Evolutionary conservation across 176 grass and related monocot genomes (phyloP).

Genomic region (Saccharum officinarum): DNA sequence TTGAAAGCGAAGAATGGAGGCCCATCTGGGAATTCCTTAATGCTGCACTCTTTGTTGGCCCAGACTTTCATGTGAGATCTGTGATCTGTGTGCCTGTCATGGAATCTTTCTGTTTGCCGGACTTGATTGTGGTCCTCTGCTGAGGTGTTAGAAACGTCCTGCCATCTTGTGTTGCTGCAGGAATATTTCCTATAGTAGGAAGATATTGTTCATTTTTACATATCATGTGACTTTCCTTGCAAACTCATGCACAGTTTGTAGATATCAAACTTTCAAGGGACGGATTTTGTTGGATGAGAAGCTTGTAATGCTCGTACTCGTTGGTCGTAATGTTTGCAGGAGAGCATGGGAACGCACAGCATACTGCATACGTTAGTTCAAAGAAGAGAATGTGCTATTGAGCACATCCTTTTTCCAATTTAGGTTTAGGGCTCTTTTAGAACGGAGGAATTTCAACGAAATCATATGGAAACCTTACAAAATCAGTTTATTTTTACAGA

Average conservation of each 20-base stretch:
- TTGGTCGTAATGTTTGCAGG: background rate
- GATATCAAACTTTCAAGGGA: background rate
- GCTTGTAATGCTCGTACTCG: background rate
- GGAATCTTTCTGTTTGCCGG: conserved; percentile 27
- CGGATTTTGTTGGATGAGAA: background rate
- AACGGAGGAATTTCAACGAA: background rate
- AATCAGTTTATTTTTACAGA: background rate
- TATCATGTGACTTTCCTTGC: background rate
- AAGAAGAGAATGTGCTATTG: background rate
- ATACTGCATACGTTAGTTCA: background rate
- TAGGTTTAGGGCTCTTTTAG: background rate
- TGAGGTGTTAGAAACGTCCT: conserved; percentile 20
- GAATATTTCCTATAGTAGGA: background rate
- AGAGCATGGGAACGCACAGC: background rate
- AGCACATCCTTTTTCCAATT: background rate
- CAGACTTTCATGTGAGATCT: conserved; percentile 39
- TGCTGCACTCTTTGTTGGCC: background rate
- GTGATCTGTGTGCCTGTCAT: background rate
- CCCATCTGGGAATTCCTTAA: conserved; percentile 3
- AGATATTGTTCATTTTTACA: background rate
- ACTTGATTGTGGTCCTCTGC: conserved; percentile 35
- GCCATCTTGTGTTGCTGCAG: conserved; percentile 3
- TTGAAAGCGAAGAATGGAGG: background rate
- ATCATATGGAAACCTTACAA: background rate
- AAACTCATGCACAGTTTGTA: background rate